Evolutionary conservation across 805 yeast species (phyloP), one percentile per base, ranked within the genome.

Genomic region (Kuraishia hungarica): DNA sequence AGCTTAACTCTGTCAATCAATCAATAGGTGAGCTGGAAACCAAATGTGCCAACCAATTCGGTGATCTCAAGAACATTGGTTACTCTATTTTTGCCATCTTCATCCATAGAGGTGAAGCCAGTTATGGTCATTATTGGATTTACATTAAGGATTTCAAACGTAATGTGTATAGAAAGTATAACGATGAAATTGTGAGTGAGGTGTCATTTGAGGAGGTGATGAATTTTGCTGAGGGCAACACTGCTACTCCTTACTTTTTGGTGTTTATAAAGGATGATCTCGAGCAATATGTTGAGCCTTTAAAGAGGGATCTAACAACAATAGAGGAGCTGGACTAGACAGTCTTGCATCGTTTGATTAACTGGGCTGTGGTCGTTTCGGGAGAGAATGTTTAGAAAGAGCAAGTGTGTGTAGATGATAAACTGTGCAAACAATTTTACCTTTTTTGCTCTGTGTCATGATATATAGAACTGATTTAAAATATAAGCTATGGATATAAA

Each of bases 111-210:
- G 99, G 99, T 6, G 96, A 91, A 63, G 98, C 97, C 0, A 84
- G 90, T 53, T 93, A 89, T 65, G 99, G 99, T 1, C 99, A 94
- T 69, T 94, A 94, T 69, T 94, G 98, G 97, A 81, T 93, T 19
- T 94, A 93, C 66, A 92, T 94, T 58, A 82, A 81, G 57, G 98
- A 94, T 68, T 81, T 83, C 2, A 78, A 78, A 58, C 75, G 77
- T 20, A 78, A 80, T 28, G 72, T 87, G 21, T 94, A 83, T 81
- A 76, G 97, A 58, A 92, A 90, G 72, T 94, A 94, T 69, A 94
- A 94, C 65, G 99, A 94, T 72, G 98, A 94, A 63, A 77, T 79
- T n/a, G 96, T 94, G n/a, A 82, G 90, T 2, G 96, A 86, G 59
- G 97, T 87, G 1, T 72, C 82, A 0, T 72, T 76, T 0, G 76